Evolutionary conservation across 176 grass and related monocot genomes (phyloP), one percentile per base, ranked within the genome.

Genomic region (Alloteropsis semialata): DNA sequence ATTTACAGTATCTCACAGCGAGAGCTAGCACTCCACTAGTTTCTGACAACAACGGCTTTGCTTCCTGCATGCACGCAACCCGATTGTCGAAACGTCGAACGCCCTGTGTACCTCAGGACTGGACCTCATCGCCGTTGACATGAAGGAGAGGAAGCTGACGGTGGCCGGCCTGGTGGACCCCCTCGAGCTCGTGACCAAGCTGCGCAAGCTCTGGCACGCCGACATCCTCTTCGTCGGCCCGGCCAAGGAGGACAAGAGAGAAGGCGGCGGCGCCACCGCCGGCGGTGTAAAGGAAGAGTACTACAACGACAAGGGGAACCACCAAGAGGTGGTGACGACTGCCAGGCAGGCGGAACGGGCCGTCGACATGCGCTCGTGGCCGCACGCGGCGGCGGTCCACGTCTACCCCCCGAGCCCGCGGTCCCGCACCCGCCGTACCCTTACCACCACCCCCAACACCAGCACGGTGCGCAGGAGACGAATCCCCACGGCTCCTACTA

Each of bases 81-180:
- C 37, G 13, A 33, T 14, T 6, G 48, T 42, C 15, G 33, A n/a
- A n/a, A n/a, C n/a, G n/a, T n/a, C n/a, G n/a, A n/a, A n/a, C n/a
- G n/a, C n/a, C n/a, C n/a, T n/a, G n/a, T n/a, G n/a, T n/a, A n/a
- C 7, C 39, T 42, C 87, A 97, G 92, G 88, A 4, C 87, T 94
- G 6, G 90, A 94, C 66, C 77, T 72, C 21, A 59, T 97, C 17
- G 2, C 80, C 25, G 50, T 92, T 74, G 92, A 97, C 81, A 92
- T 91, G 88, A 94, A 91, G 82, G 90, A 80, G 0, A 51, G 61
- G n/a, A 97, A 92, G 74, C 75, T 97, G 84, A 97, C 90, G 17
- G 84, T 97, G n/a, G 28, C 89, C 64, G 95, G 92, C 22, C 39
- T 51, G 1, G 81, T 91, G 4, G 95, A 97, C 74, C 95, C 92